Evolutionary conservation across 2,329 filamentous ascomycete species (phyloP), one percentile per base, ranked within the genome.

Genomic region (Elsinoe necatrix): DNA sequence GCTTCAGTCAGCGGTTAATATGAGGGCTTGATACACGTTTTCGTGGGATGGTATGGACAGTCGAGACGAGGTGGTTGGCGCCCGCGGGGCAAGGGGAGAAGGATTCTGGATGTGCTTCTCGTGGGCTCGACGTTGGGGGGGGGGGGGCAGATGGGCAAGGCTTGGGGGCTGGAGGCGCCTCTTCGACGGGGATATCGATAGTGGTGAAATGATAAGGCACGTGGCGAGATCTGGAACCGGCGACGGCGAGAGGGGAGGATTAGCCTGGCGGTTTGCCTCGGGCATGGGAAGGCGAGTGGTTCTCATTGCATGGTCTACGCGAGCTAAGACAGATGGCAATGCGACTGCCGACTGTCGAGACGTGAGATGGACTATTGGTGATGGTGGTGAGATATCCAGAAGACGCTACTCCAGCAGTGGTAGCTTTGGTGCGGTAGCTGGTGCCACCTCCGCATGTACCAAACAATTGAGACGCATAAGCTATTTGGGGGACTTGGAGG

Each of bases 371-470:
- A 29, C 27, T 29, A 29, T 29, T 29, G 27, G 27, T 29, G 27
- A 4, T 29, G 27, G 27, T 29, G 27, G 27, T 21, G 23, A 14
- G 16, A 45, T 45, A 50, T 31, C 25, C 45, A 35, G 45, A 50
- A 50, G 45, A 50, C 45, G 45, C 12, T 50, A 25, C 6, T 27
- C 20, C 6, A 25, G 20, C n/a, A 21, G 5, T 45, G 41, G 41
- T 45, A 27, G 34, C 34, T 37, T 3, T 37, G 34, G 34, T 37
- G 14, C 34, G 34, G 20, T 45, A 25, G 9, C 7, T 37, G 20
- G 48, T 52, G 48, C 48, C 48, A 52, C 48, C 48, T 52, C 48
- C 48, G 39, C 48, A n/a, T 25, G 8, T 52, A 52, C 48, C 48
- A 52, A 52, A 52, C 48, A 37, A 48, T 23, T 8, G n/a, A 37